Base-by-base conservation (phyloP, 1,284 basidiomycete species). In the Moesziomyces aphidis region DNA sequence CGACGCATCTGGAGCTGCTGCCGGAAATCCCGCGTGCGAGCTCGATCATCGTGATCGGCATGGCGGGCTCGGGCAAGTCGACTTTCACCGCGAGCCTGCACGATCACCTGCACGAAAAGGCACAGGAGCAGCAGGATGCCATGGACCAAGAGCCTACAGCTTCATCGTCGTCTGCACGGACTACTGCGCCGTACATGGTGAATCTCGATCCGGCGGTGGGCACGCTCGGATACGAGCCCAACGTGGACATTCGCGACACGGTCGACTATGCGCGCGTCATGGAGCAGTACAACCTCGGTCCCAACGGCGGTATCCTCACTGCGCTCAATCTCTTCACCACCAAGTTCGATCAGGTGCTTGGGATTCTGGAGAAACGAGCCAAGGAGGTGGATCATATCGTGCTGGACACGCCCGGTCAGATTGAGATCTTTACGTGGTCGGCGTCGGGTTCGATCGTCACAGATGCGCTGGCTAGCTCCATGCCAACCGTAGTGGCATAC, bases 341-440 rank as follows among this genome's bases (percentile, higher is more conserved):
- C 28, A 99, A 99, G 86, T 97, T 99, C 81, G 97, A 99, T 85
- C 97, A 99, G 86, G 97, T 99, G 5, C 87, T 99, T 47, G 90
- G 90, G 17, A 88, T 97, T 66, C 90, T 98, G 15, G 97, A 99
- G 86, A 97, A 97, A 85, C 87, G 97, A 15, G 90, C 93, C 0
- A 90, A 92, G 47, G 89, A 87, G 4, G 92, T 97, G 60, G 93
- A 97, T 46, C 72, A 98, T 86, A 90, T 99, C 61, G 91, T 99
- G 47, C 87, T 99, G 36, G 97, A 99, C 82, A 99, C 97, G 0
- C 97, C 97, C 3, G 97, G 97, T 7, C 97, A 99, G 86, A 99
- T 99, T 80, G 97, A 99, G 86, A 99, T 99, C 81, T 99, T 99
- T 83, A 99, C 97, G 48, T 99, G 97, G 97, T 97, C 95, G 0